Conservation (phyloP, 352 stramenopile species). For the Pythium plurisporium region DNA sequence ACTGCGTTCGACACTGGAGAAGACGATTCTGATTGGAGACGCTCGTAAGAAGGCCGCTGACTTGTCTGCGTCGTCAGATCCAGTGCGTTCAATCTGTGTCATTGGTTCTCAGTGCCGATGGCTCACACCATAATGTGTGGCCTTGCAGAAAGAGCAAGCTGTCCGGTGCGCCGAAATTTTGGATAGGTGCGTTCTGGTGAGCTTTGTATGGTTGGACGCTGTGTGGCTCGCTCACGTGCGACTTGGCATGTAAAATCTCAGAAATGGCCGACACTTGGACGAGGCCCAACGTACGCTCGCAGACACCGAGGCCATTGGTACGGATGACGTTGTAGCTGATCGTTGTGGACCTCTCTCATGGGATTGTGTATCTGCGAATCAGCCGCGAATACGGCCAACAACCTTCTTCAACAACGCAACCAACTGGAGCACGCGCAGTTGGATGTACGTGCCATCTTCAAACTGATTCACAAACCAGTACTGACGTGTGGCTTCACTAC, state of each 20-base stretch:
- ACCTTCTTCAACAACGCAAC: slow-evolving; percentile 61
- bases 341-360: neutral
- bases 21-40: slow-evolving; percentile 48
- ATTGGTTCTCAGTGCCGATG: neutral
- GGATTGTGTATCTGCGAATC: neutral
- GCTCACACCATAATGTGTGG: neutral
- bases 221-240: too few species aligned
- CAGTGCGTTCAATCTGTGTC: neutral
- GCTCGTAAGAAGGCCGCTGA: slow-evolving; percentile 16
- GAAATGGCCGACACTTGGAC: slow-evolving; percentile 63
- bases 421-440: slow-evolving; percentile 59
- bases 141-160: slow-evolving; percentile 14
- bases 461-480: neutral
- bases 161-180: slow-evolving; percentile 16
- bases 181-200: slow-evolving; percentile 13
- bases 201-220: too few species aligned
- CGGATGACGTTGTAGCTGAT: neutral
- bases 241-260: too few species aligned
- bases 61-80: neutral
- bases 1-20: slow-evolving; percentile 53
- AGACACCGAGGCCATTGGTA: slow-evolving; percentile 68
- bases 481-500: too few species aligned
- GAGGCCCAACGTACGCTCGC: slow-evolving; percentile 68
- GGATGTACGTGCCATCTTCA: slow-evolving; percentile 32
- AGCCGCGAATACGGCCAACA: slow-evolving; percentile 69